phyloP scores from a whole-genome alignment of 1,139 yeast species.

The Nakaseomyces delphensis region DNA sequence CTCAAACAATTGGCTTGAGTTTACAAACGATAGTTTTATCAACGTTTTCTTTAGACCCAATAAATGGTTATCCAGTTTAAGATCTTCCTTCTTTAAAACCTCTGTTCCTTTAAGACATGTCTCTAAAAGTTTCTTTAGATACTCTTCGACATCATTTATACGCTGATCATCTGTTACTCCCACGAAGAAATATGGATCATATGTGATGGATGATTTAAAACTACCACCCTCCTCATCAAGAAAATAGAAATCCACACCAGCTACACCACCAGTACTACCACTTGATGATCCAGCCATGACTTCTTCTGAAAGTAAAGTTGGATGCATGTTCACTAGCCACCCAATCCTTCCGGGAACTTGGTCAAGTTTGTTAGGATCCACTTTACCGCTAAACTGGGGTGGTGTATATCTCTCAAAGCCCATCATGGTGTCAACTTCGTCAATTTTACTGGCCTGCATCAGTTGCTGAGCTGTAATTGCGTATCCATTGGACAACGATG shows the following conservation, averaged over 20 bases:
- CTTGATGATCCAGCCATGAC: conserved; percentile 39
- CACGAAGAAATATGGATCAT: conserved; percentile 84
- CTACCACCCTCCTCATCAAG: conserved; percentile 97
- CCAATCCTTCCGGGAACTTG: conserved; percentile 68
- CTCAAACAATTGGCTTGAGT: conserved; percentile 60
- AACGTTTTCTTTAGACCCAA: conserved; percentile 63
- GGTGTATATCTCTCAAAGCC: conserved; percentile 60
- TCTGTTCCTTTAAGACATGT: conserved; percentile 47
- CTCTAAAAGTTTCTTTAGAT: conserved; percentile 60
- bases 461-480: conserved; percentile 31
- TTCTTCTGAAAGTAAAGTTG: conserved; percentile 33
- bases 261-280: conserved; percentile 57
- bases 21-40: conserved; percentile 64
- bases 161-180: conserved; percentile 53
- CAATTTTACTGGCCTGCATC: conserved; percentile 37
- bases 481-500: conserved; percentile 12
- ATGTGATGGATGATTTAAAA: conserved; percentile 75
- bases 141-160: conserved; percentile 70
- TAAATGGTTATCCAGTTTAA: conserved; percentile 74
- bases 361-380: conserved; percentile 34
- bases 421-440: conserved; percentile 63
- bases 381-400: conserved; percentile 23
- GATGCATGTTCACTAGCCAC: conserved; percentile 86
- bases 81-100: conserved; percentile 64
- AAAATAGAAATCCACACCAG: conserved; percentile 92